Conservation (phyloP, 495 filamentous ascomycete genomes). For the Lasiosphaeria hispida region DNA sequence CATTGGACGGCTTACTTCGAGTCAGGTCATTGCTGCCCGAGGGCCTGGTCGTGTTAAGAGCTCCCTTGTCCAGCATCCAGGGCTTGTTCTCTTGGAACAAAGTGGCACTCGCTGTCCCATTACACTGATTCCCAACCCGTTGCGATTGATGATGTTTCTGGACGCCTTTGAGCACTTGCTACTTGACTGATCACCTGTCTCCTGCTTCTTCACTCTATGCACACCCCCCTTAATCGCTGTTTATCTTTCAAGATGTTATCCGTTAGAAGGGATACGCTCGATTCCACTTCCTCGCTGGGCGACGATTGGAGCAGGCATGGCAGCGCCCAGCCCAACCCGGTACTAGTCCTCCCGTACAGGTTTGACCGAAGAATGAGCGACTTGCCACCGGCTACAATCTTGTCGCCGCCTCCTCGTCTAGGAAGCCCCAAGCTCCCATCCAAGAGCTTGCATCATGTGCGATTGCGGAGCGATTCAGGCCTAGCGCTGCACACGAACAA, state of each 20-base stretch:
- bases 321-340: conserved; percentile 18
- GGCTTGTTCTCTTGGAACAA: neutral
- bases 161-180: neutral
- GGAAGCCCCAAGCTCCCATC: conserved; percentile 10
- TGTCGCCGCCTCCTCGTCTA: conserved; percentile 28
- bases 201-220: neutral
- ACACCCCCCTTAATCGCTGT: neutral
- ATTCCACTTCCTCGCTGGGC: conserved; percentile 19
- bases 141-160: neutral
- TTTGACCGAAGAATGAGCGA: conserved; percentile 11
- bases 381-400: conserved; percentile 11
- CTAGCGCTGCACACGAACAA: conserved; percentile 36
- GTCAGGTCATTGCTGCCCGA: neutral
- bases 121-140: neutral
- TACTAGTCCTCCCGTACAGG: conserved; percentile 10
- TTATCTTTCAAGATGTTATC: conserved; percentile 14
- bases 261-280: conserved; percentile 18
- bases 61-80: neutral
- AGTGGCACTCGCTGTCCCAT: neutral
- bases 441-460: conserved; percentile 19
- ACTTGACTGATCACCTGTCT: neutral
- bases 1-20: too few species aligned
- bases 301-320: conserved; percentile 14
- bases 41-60: neutral
- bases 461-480: conserved; percentile 41